These are phyloP conservation scores for Paramecium bursaria DNA, from an alignment of 73 alveolate genomes.

Conservation along the genomic window DNA sequence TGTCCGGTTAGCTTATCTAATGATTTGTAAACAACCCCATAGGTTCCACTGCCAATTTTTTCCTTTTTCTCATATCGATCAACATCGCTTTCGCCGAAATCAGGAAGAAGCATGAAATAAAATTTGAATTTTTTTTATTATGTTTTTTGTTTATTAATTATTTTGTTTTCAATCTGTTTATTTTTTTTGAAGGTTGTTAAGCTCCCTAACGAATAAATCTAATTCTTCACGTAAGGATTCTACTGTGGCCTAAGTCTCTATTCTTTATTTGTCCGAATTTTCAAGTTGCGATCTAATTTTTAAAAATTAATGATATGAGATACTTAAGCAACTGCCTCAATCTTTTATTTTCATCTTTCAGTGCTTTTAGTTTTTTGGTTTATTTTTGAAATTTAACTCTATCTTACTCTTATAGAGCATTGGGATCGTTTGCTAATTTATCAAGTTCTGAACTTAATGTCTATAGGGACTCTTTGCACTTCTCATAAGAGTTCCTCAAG, in stretches of 20 bases:
- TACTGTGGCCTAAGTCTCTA: background rate
- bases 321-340: constrained; percentile 33
- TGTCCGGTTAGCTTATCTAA: constrained; percentile 75
- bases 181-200: too few species aligned
- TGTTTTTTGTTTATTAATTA: background rate
- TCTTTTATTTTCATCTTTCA: constrained; percentile 48
- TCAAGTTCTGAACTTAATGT: constrained; percentile 33
- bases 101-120: constrained; percentile 53
- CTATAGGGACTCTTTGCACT: constrained; percentile 50
- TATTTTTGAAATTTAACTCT: constrained; percentile 1
- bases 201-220: constrained; percentile 40
- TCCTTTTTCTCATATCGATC: constrained; percentile 73
- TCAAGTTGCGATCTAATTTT: constrained; percentile 1
- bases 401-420: constrained; percentile 33
- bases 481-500: constrained; percentile 20
- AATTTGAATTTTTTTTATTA: too few species aligned
- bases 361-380: background rate
- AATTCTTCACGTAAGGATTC: constrained; percentile 38
- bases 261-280: background rate
- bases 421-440: constrained; percentile 26
- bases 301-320: too few species aligned
- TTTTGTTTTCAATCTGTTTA: background rate
- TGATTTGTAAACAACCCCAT: constrained; percentile 84
- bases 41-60: constrained; percentile 87
- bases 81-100: constrained; percentile 66